Evolutionary conservation across 2,329 filamentous ascomycete genomes (phyloP), one percentile per base, ranked within the genome.

Genomic region (Epichloe sibirici): DNA sequence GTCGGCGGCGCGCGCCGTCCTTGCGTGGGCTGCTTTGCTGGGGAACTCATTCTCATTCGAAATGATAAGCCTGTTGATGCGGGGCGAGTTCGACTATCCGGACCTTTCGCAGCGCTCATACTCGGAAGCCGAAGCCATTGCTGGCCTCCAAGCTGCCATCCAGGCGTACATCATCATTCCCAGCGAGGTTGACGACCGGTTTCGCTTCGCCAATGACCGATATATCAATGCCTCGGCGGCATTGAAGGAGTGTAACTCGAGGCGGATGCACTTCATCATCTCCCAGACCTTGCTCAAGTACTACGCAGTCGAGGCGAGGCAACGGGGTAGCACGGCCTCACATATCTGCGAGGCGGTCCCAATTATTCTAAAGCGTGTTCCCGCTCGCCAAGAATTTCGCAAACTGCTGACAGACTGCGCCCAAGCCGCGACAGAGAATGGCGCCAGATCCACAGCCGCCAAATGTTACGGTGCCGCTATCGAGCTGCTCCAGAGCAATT

Each of bases 201-300:
- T 95, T 66, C 82, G 83, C 37, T 96, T 96, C 65, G 83, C 85
- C 37, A 90, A 96, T 65, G 90, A 96, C 66, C 81, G 90, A 50
- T 94, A 94, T 61, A 77, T 90, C 49, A 82, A 86, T 63, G 88
- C 88, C 15, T 83, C 88, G 5, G 74, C 79, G 13, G 77, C 79
- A 5, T 71, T 95, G 49, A 81, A 79, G 56, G 83, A 90, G 63
- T 82, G 80, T 61, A 82, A 86, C 52, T 71, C 78, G 23, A 73
- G 78, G 21, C 86, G 86, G 59, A 96, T 96, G 90, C 90, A 96
- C 67, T 96, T 90, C 60, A 82, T 90, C 45, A 88, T 96, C 60
- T 86, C 88, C 0, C 84, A 88, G 62, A 85, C 85, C 0, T 79
- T 96, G 58, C 80, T 90, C 65, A 86, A 86, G 59, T 84, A 90